A percentile compares a stretch with the other conserved stretches of the same genome.
Evolutionary conservation across 176 grass and related monocot species (phyloP).

Genomic region (Eleusine indica): DNA sequence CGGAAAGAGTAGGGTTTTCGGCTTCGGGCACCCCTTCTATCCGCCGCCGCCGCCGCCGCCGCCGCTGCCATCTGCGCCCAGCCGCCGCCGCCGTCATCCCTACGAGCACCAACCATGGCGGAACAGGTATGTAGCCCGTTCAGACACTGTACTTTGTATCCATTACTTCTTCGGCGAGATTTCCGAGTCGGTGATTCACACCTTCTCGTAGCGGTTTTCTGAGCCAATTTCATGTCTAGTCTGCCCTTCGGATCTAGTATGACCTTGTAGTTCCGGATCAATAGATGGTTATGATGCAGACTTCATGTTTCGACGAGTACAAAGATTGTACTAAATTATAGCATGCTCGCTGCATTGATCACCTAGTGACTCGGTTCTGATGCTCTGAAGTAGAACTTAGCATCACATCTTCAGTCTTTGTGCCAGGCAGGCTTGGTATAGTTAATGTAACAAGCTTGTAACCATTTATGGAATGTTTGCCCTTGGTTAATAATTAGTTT

Average conservation of each 20-base stretch:
- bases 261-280: too few species aligned
- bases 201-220: background rate
- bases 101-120: constrained; percentile 33
- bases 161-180: background rate
- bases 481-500: background rate
- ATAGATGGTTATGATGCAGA: background rate
- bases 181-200: background rate
- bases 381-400: background rate
- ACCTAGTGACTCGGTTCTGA: background rate
- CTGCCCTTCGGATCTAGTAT: background rate
- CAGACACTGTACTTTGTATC: background rate
- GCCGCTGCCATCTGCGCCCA: background rate
- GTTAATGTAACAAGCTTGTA: background rate
- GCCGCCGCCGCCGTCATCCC: background rate
- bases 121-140: constrained; percentile 25
- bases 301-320: background rate
- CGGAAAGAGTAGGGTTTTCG: constrained; percentile 16
- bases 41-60: background rate
- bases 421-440: background rate
- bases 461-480: background rate
- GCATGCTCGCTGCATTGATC: background rate
- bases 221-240: background rate
- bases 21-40: background rate
- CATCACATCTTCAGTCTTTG: background rate
- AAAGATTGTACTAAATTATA: background rate